phyloP scores from a whole-genome alignment of 768 basidiomycete genomes.

The Boletus barrowsii region DNA sequence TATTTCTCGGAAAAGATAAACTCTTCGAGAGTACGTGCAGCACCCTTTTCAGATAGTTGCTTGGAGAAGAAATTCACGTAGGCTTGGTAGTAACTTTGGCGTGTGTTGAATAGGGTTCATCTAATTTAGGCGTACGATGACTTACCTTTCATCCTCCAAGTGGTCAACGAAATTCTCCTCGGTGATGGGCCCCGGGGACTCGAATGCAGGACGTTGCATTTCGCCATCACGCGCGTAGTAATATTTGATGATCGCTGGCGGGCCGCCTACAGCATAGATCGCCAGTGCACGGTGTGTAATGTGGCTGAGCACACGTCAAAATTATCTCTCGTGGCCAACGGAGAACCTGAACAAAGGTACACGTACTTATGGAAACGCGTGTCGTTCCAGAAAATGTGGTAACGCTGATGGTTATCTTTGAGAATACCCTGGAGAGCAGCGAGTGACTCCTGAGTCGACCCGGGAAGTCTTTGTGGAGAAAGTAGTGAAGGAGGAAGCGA shows the following conservation, averaged over 20 bases:
- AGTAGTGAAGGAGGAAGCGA: constrained; percentile 25
- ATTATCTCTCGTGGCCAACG: background rate
- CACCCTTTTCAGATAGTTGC: constrained; percentile 17
- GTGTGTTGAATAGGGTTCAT: too few species aligned
- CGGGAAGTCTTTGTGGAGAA: constrained; percentile 28
- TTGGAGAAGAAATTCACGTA: constrained; percentile 28
- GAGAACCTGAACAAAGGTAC: background rate
- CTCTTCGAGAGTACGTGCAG: constrained; percentile 18
- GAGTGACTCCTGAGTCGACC: constrained; percentile 22
- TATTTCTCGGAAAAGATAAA: constrained; percentile 32
- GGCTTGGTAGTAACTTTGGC: constrained; percentile 22
- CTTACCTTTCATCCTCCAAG: constrained; percentile 27
- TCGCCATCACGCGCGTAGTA: constrained; percentile 24
- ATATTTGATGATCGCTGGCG: constrained; percentile 20
- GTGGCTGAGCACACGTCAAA: constrained; percentile 15
- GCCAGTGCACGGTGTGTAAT: constrained; percentile 30
- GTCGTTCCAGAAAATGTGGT: constrained; percentile 50
- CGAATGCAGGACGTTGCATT: constrained; percentile 23
- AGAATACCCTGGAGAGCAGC: constrained; percentile 32
- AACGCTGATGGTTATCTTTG: constrained; percentile 46
- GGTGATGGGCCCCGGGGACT: constrained; percentile 24
- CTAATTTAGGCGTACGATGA: background rate
- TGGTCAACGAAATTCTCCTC: constrained; percentile 23
- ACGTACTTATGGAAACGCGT: constrained; percentile 50
- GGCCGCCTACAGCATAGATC: constrained; percentile 26